Evolutionary conservation across 805 yeast genomes (phyloP).

Genomic region (Saccharomycopsis sp.): DNA sequence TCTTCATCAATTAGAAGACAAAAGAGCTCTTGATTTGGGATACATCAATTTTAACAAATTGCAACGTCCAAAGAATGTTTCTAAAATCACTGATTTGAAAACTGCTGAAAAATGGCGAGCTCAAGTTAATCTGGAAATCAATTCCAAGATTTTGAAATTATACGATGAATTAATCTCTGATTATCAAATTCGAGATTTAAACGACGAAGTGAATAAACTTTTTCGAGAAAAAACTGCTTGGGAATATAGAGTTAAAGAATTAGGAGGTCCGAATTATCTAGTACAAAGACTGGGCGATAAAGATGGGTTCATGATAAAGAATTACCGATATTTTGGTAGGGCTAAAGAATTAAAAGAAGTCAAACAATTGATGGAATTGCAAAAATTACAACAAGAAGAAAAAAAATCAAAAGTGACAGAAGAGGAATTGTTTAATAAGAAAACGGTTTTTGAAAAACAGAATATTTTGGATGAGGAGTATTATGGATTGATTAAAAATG

Average conservation of each 20-base stretch:
- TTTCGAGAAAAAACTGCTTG: constrained; percentile 62
- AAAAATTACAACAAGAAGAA: no score
- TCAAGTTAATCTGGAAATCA: constrained; percentile 53
- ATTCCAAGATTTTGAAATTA: constrained; percentile 46
- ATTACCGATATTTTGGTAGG: constrained; percentile 71
- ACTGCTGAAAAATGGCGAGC: constrained; percentile 67
- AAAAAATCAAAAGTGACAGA: no score
- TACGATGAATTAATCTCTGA: constrained; percentile 54
- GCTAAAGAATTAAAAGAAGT: constrained; percentile 77
- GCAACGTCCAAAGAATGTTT: constrained; percentile 52
- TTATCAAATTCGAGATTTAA: constrained; percentile 55
- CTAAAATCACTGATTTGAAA: constrained; percentile 39
- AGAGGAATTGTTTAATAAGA: no score
- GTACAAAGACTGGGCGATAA: constrained; percentile 15
- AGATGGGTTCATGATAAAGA: constrained; percentile 30
- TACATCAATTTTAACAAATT: constrained; percentile 44
- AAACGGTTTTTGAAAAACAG: no score
- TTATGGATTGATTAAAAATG: no score
- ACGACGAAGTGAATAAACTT: constrained; percentile 61
- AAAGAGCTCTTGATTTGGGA: constrained; percentile 48
- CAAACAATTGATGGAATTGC: constrained; percentile 33
- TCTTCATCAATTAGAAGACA: constrained; percentile 53
- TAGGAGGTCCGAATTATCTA: constrained; percentile 65
- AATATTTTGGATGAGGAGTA: no score
- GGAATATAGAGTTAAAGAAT: constrained; percentile 61